phyloP scores from a whole-genome alignment of 768 basidiomycete species.

The Hortiboletus flavorubellus region DNA sequence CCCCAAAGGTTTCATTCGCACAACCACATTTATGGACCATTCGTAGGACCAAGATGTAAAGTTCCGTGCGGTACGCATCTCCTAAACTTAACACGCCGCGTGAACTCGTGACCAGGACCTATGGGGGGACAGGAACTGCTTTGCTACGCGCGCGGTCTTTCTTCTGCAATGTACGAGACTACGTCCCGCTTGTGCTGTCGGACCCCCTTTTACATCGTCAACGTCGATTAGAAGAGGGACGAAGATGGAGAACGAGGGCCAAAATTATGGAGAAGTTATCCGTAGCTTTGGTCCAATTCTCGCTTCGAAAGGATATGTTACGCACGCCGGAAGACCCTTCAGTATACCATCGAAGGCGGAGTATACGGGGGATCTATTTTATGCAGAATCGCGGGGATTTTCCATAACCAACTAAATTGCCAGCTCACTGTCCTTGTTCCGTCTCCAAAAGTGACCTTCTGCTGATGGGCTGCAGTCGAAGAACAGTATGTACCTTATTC shows the following conservation, averaged over 20 bases:
- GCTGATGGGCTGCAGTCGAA: background rate
- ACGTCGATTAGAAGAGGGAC: background rate
- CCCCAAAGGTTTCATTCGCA: background rate
- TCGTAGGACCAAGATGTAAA: background rate
- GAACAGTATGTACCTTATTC: background rate
- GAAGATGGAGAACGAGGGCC: background rate
- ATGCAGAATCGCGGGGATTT: background rate
- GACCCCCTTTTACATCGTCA: background rate
- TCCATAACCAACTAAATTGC: background rate
- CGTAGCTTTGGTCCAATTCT: background rate
- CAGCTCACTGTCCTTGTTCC: background rate
- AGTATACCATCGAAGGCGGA: background rate
- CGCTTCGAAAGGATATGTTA: background rate
- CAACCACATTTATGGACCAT: background rate
- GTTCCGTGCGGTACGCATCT: background rate
- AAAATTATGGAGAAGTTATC: background rate
- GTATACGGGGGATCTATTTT: background rate
- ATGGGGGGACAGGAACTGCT: background rate
- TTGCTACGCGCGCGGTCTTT: background rate
- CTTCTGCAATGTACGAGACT: background rate
- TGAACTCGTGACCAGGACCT: background rate
- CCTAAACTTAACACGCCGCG: background rate
- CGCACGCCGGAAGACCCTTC: background rate
- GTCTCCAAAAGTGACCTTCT: background rate
- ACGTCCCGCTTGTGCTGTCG: background rate